Conservation (phyloP, 192 early-diverging fungal genomes). For the Chytriomyces sp. region DNA sequence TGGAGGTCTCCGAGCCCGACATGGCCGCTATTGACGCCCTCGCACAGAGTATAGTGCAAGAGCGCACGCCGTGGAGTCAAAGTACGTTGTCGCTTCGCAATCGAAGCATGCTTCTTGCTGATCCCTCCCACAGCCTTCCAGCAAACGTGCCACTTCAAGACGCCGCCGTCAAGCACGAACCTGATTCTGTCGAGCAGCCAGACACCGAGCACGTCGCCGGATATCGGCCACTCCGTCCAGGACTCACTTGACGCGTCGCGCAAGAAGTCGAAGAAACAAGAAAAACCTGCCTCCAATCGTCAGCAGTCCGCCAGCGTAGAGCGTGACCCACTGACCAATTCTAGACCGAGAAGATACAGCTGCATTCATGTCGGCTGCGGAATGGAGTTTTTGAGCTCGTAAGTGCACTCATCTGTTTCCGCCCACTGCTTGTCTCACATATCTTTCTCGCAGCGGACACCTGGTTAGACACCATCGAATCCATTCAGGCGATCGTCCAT, state of each 20-base stretch:
- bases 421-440: not conserved
- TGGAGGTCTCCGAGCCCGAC: no score
- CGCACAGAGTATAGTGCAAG: no score
- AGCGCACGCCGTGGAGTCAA: no score
- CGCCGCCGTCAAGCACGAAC: no score
- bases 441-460: constrained; percentile 17
- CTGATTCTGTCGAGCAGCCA: not conserved
- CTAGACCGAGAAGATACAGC: constrained; percentile 12
- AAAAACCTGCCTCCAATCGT: not conserved
- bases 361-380: constrained; percentile 17
- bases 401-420: not conserved
- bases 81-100: no score
- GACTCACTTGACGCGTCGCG: no score
- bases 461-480: constrained; percentile 18
- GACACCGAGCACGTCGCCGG: constrained; percentile 9
- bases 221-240: not conserved
- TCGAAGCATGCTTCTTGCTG: no score
- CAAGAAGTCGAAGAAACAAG: not conserved
- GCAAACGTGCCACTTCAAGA: no score
- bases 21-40: no score
- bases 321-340: not conserved
- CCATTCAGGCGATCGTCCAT: constrained; percentile 26
- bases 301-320: not conserved
- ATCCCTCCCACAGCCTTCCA: no score
- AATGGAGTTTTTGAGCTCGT: constrained; percentile 23